phyloP scores from a whole-genome alignment of 768 basidiomycete species.

The Omphalotus guepiniiformis region DNA sequence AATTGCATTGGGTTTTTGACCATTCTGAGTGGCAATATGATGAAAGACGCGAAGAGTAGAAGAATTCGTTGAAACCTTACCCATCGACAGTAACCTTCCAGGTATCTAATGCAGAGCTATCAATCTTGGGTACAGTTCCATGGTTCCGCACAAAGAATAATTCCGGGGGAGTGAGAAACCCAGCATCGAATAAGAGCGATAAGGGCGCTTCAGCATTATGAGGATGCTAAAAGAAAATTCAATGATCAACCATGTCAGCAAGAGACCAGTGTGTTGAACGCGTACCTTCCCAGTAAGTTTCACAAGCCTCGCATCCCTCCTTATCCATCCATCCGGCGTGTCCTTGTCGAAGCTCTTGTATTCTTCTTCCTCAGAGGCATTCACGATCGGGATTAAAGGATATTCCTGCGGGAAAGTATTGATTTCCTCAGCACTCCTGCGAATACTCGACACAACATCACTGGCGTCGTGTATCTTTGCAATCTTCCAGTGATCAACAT shows the following conservation, averaged over 20 bases:
- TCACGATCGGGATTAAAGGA: no score
- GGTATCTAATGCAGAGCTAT: slow-evolving; percentile 26
- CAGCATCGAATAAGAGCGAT: slow-evolving; percentile 22
- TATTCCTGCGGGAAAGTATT: no score
- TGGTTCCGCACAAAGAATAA: slow-evolving; percentile 63
- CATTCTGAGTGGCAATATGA: no score
- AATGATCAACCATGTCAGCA: slow-evolving; percentile 41
- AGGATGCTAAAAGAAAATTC: background rate
- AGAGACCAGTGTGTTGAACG: slow-evolving; percentile 57
- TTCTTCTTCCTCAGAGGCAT: no score
- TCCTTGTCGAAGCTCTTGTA: no score
- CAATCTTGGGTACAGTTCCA: slow-evolving; percentile 50
- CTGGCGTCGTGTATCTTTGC: no score
- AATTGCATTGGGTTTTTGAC: no score
- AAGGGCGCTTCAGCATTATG: background rate
- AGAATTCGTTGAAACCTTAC: slow-evolving; percentile 9
- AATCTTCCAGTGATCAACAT: no score
- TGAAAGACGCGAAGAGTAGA: no score
- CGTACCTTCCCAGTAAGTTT: slow-evolving; percentile 47
- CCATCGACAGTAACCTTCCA: slow-evolving; percentile 48
- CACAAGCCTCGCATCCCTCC: slow-evolving; percentile 22
- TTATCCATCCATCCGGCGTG: slow-evolving; percentile 10
- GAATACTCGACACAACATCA: no score
- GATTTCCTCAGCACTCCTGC: no score
- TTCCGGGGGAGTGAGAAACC: slow-evolving; percentile 52